Evolutionary conservation across 805 yeast species (phyloP).

Genomic region (Nematodospora valgi): DNA sequence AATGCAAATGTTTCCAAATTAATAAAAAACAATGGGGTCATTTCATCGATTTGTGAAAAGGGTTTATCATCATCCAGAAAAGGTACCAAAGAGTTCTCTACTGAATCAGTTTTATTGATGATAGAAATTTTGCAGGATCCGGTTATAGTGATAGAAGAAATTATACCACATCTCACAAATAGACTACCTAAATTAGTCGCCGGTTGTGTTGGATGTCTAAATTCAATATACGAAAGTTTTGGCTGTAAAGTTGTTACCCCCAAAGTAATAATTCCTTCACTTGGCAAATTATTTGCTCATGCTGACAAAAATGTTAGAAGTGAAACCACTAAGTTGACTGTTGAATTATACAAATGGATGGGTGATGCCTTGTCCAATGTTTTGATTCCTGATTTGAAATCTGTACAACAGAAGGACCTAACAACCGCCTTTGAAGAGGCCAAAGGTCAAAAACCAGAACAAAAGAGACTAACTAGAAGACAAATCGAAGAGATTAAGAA

Average conservation of each 20-base stretch:
- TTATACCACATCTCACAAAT: constrained; percentile 59
- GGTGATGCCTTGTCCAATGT: constrained; percentile 59
- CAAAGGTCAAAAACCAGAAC: constrained; percentile 39
- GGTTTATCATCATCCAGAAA: constrained; percentile 74
- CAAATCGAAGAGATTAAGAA: constrained; percentile 36
- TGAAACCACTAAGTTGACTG: constrained; percentile 66
- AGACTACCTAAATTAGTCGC: constrained; percentile 77
- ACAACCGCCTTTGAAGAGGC: constrained; percentile 61
- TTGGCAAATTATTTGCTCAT: constrained; percentile 75
- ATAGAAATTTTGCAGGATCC: constrained; percentile 63
- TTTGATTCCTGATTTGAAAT: constrained; percentile 72
- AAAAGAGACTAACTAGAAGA: constrained; percentile 51
- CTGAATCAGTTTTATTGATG: constrained; percentile 57
- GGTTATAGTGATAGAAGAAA: constrained; percentile 61
- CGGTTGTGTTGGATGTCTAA: constrained; percentile 56
- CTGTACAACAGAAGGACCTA: constrained; percentile 87
- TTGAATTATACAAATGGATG: constrained; percentile 71
- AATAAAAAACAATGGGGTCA: constrained; percentile 34
- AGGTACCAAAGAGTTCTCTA: constrained; percentile 64
- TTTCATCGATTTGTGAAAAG: constrained; percentile 68
- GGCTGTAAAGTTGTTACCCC: constrained; percentile 65
- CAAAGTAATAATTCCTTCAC: constrained; percentile 48
- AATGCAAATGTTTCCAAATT: constrained; percentile 37
- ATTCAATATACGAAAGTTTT: constrained; percentile 53
- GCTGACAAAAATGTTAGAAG: constrained; percentile 84